Base-by-base conservation (phyloP, 371 early-diverging fungal genomes). In the Fennellomyces sp. region DNA sequence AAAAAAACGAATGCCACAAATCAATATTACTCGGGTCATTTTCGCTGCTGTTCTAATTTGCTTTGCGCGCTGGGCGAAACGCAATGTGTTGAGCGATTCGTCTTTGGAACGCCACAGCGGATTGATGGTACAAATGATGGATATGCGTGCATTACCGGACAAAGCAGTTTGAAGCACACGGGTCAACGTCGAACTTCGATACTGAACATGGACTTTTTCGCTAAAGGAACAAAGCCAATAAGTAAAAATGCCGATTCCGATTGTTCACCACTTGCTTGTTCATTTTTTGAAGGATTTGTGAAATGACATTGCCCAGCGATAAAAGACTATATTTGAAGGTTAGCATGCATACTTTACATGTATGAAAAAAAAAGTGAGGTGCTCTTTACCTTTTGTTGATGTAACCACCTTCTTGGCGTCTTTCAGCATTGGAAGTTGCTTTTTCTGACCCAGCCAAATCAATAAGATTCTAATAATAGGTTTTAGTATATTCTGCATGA, bases 401-500 rank as follows among this genome's bases (percentile, higher is more conserved):
- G 66, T 80, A 91, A 10, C 93, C 89, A 10, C 96, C 95, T 76
- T 98, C 99, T 72, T 94, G 93, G 25, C 96, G 82, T 27, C 96
- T 72, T 12, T 89, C 89, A 15, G 76, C 70, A 54, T 88, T 82
- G 17, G 86, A 81, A 3, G 90, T 65, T 97, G 91, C 91, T 66
- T 95, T 91, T 80, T 98, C 99, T 11, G 95, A 94, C n/a, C 99
- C 99, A n/a, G 99, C 97, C 55, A 98, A 72, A 77, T 98, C 99
- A 64, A 97, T 94, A 50, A 98, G 76, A 66, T 91, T 94, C 79
- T 87, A 68, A 10, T 10, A 15, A 27, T 45, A 45, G 2, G 17
- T 21, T 23, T 23, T 39, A 11, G 17, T 0, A 11, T 39, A 31
- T 29, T 8, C 11, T 38, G n/a, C 26, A 50, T 30, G 29, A 23